These are phyloP conservation scores for Suhomyces bokatorum DNA, from an alignment of 1,139 yeast species.

Conservation along the genomic window DNA sequence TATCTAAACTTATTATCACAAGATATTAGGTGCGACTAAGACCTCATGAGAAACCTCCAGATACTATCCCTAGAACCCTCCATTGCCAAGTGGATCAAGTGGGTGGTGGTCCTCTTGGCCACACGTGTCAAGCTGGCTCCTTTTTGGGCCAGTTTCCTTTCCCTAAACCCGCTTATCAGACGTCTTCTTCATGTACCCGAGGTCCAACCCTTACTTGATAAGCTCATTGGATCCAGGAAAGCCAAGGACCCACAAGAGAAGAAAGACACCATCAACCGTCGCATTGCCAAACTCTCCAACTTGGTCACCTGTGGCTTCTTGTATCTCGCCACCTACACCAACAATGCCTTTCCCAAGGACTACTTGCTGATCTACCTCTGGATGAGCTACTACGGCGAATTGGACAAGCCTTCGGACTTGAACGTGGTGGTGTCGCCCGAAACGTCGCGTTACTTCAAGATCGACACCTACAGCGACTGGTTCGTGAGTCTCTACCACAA, in stretches of 20 bases:
- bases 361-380: conserved; percentile 39
- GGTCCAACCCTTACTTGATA: background rate
- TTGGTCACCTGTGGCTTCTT: conserved; percentile 29
- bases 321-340: conserved; percentile 33
- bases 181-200: conserved; percentile 1
- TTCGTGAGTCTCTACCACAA: conserved; percentile 28
- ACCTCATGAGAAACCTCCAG: conserved; percentile 17
- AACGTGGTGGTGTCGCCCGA: conserved; percentile 32
- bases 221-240: background rate
- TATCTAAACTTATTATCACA: background rate
- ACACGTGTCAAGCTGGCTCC: conserved; percentile 30
- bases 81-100: conserved; percentile 31
- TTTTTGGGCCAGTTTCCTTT: conserved; percentile 34
- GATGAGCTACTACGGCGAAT: conserved; percentile 34
- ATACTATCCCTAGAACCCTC: conserved; percentile 11
- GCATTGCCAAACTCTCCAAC: conserved; percentile 27
- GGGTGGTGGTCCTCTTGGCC: conserved; percentile 29
- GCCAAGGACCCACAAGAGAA: background rate
- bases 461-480: conserved; percentile 24
- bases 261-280: background rate
- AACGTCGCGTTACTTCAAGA: conserved; percentile 28
- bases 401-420: conserved; percentile 38
- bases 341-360: conserved; percentile 38
- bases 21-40: background rate
- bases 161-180: conserved; percentile 35